phyloP scores from a whole-genome alignment of 345 rosid species.

The Arabis hirsuta region DNA sequence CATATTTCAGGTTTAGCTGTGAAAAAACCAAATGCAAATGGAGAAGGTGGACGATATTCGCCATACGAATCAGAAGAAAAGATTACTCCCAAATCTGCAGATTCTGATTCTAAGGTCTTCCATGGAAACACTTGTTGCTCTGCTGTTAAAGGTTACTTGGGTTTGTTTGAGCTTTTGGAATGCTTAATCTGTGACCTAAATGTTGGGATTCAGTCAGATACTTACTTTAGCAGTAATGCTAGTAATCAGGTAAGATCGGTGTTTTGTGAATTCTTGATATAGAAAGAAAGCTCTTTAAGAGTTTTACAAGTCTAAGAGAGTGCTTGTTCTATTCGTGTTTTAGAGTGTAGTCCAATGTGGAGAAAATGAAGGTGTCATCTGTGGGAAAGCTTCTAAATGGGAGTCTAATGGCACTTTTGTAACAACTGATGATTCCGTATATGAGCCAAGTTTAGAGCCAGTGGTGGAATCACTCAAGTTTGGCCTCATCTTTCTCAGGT shows the following conservation, averaged over 20 bases:
- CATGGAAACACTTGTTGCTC: constrained; percentile 72
- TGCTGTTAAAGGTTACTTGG: constrained; percentile 62
- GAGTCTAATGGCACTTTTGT: too few species aligned
- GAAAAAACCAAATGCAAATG: background rate
- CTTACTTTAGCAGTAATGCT: constrained; percentile 77
- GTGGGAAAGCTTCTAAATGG: too few species aligned
- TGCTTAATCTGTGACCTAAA: constrained; percentile 77
- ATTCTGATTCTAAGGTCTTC: constrained; percentile 61
- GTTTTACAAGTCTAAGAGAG: constrained; percentile 17
- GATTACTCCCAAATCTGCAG: constrained; percentile 56
- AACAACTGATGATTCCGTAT: too few species aligned
- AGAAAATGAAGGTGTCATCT: too few species aligned
- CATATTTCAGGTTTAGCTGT: too few species aligned
- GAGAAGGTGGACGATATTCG: constrained; percentile 70
- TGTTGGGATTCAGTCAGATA: constrained; percentile 62
- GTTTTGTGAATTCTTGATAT: background rate
- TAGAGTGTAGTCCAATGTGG: too few species aligned
- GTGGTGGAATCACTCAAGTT: too few species aligned
- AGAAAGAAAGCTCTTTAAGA: background rate
- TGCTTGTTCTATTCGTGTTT: constrained; percentile 16
- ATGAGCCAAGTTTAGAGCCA: too few species aligned
- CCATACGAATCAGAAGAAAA: constrained; percentile 65
- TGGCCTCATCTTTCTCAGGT: constrained; percentile 54
- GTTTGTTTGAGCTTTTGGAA: constrained; percentile 78
- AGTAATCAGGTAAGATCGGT: constrained; percentile 54